Conservation (phyloP, 2,329 filamentous ascomycete genomes). For the Sporothrix mexicana region DNA sequence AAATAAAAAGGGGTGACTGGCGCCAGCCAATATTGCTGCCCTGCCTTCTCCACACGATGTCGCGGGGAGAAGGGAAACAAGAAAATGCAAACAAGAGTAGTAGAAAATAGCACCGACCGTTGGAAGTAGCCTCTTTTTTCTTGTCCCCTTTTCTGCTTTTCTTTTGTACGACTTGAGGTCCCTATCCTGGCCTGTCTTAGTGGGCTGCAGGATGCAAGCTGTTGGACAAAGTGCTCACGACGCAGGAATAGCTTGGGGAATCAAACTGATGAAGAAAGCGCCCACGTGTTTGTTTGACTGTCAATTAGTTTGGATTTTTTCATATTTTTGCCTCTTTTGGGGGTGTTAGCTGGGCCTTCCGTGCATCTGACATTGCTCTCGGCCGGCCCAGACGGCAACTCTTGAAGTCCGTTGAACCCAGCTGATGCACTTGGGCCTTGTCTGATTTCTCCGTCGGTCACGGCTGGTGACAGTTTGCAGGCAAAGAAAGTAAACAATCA, state of each 20-base stretch:
- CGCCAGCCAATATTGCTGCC: slow-evolving; percentile 10
- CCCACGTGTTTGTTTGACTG: background rate
- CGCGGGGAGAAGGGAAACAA: background rate
- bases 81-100: background rate
- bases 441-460: slow-evolving; percentile 7
- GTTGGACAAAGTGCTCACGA: slow-evolving; percentile 1
- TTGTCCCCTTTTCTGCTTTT: background rate
- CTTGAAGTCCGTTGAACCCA: background rate
- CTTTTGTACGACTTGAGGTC: background rate
- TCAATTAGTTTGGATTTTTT: background rate
- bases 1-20: background rate
- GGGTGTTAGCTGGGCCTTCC: background rate
- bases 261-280: background rate
- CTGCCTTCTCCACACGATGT: background rate
- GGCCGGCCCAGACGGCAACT: background rate
- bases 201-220: background rate
- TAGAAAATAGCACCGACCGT: no score
- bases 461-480: background rate
- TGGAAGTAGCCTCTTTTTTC: no score
- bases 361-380: background rate
- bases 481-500: background rate
- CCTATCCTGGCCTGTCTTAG: slow-evolving; percentile 5
- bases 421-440: background rate
- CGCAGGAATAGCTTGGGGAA: background rate
- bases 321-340: background rate